phyloP scores from a whole-genome alignment of 1,139 yeast species.

The Pichia sp. region DNA sequence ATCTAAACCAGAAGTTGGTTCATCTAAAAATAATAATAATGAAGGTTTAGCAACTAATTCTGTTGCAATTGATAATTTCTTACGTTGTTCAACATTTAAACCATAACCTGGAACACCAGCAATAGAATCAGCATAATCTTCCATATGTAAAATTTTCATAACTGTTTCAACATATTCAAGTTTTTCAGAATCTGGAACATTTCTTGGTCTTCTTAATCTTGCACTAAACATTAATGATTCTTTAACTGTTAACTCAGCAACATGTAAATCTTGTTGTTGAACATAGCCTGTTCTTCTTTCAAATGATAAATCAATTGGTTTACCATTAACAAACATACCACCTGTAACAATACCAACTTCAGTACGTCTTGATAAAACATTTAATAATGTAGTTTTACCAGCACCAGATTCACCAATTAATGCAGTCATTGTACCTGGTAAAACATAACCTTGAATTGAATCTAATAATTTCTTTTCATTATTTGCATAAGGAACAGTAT shows the following conservation, averaged over 20 bases:
- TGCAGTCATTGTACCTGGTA: conserved; percentile 52
- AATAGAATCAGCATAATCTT: conserved; percentile 46
- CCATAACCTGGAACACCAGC: conserved; percentile 49
- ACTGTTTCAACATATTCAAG: conserved; percentile 44
- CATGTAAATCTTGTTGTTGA: conserved; percentile 52
- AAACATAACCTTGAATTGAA: conserved; percentile 47
- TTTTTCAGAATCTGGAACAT: conserved; percentile 40
- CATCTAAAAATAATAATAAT: conserved; percentile 42
- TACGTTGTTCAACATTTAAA: conserved; percentile 43
- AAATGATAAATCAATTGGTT: conserved; percentile 37
- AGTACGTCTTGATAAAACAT: conserved; percentile 47
- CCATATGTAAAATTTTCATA: conserved; percentile 43
- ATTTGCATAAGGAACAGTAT: conserved; percentile 38
- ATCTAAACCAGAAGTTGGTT: conserved; percentile 47
- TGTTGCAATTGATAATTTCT: conserved; percentile 42
- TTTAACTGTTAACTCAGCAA: conserved; percentile 43
- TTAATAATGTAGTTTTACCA: conserved; percentile 58
- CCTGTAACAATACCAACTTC: conserved; percentile 47
- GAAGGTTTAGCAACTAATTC: conserved; percentile 47
- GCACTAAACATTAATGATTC: conserved; percentile 50
- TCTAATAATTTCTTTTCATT: conserved; percentile 38
- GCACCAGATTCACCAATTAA: conserved; percentile 69
- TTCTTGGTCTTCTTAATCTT: conserved; percentile 41
- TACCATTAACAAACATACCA: conserved; percentile 46
- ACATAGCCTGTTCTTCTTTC: conserved; percentile 50